Base-by-base conservation (phyloP, 306 rosid species). In the Sechiopsis laciniata region DNA sequence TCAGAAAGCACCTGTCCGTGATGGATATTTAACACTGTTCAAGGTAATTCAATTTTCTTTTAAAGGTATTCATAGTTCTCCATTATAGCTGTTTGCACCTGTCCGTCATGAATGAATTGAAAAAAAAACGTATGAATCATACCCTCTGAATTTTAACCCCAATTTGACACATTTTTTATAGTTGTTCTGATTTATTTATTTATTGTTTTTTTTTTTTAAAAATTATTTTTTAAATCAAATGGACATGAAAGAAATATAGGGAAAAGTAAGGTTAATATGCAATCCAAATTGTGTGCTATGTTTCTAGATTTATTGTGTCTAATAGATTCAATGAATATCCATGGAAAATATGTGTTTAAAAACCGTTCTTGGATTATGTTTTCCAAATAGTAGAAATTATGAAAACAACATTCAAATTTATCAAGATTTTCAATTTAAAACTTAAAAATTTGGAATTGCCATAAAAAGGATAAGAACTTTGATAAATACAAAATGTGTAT, bases 1-100 rank as follows among this genome's bases (percentile, higher is more conserved):
- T 85, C 96, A 80, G 78, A 94, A 78, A 84, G 96, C 97, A 37
- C 84, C 97, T 75, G 97, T 94, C 29, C 96, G 98, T 55, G 98
- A 94, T 78, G 98, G 98, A 78, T 88, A 94, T 77, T 84, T 94
- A 76, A 94, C 98, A 2, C 83, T 94, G 61, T 94, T 94, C 84
- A 90, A 94, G 98, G 98, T 94, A 85, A 83, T 66, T 24, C 77
- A 74, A 15, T 42, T 32, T n/a, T 16, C 15, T 64, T 40, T 64
- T 8, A 7, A 37, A 64, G 22, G 15, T 59, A 32, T 64, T 64
- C 8, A 64, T 17, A 7, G 2, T 64, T 64, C 24, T 40, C 15
- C 7, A 6, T 10, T 24, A 29, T 29, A 61, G 64, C 0, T 22
- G n/a, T 59, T 59, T 13, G 32, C 12, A 32, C 20, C 21, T 10